Conservation (phyloP, 1,284 basidiomycete species). For the Sporisorium iseilematis-ciliati region DNA sequence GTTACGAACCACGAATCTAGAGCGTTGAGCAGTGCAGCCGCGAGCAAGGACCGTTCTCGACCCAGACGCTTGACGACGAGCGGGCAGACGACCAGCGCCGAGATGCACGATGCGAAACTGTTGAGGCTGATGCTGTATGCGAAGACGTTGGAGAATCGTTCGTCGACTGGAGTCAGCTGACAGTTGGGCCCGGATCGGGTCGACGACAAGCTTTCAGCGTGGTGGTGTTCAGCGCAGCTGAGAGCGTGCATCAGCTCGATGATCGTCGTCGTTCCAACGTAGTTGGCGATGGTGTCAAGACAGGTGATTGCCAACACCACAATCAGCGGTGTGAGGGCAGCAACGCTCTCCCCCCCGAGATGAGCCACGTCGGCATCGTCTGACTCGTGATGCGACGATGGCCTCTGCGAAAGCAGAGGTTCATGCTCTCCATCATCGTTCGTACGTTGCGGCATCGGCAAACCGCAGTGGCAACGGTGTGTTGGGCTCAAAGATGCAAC, state of each 20-base stretch:
- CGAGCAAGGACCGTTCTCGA: conserved; percentile 11
- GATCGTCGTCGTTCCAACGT: conserved; percentile 4
- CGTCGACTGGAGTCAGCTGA: conserved; percentile 7
- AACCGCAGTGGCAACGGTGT: conserved; percentile 6
- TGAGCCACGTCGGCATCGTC: conserved; percentile 5
- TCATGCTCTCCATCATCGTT: conserved; percentile 5
- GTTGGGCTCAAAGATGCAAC: conserved; percentile 2
- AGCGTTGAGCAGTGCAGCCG: conserved; percentile 8
- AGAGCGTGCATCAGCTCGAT: conserved; percentile 8
- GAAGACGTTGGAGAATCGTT: conserved; percentile 7
- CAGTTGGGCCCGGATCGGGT: conserved; percentile 7
- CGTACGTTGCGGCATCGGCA: conserved; percentile 2
- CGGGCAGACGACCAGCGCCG: conserved; percentile 6
- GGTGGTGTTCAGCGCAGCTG: conserved; percentile 3
- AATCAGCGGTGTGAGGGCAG: conserved; percentile 7
- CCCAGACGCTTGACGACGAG: conserved; percentile 8
- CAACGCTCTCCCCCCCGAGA: conserved; percentile 4
- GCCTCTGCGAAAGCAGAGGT: conserved; percentile 4
- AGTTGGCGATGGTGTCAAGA: conserved; percentile 3
- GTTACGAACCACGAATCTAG: conserved; percentile 4
- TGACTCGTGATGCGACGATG: conserved; percentile 5
- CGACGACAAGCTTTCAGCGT: conserved; percentile 6
- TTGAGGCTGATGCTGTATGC: conserved; percentile 6
- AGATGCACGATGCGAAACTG: conserved; percentile 11
- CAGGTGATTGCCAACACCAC: conserved; percentile 3